Evolutionary conservation across 2,329 filamentous ascomycete species (phyloP).

Genomic region (Sporothrix pallida): DNA sequence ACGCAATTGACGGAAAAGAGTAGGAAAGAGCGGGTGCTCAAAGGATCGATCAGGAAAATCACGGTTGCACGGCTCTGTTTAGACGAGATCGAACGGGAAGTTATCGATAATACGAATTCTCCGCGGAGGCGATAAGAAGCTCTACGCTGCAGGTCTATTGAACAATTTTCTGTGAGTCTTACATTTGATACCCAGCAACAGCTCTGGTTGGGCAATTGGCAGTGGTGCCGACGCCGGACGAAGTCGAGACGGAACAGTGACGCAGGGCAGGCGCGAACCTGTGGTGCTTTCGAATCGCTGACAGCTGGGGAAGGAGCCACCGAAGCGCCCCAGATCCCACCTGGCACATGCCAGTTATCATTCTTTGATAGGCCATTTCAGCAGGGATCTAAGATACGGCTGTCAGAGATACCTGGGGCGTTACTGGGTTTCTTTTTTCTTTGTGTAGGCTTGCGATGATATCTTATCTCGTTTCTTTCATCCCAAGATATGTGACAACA

Average conservation of each 20-base stretch:
- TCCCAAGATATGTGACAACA: constrained; percentile 7
- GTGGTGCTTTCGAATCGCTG: background rate
- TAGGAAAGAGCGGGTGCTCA: constrained; percentile 8
- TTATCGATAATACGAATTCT: constrained; percentile 3
- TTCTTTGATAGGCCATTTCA: constrained; percentile 15
- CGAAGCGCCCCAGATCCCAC: background rate
- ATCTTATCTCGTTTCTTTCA: constrained; percentile 1
- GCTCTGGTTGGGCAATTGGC: constrained; percentile 18
- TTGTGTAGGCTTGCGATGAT: constrained; percentile 14
- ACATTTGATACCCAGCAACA: background rate
- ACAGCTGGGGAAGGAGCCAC: constrained; percentile 16
- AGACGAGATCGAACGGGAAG: constrained; percentile 8
- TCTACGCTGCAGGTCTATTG: background rate
- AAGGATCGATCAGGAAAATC: constrained; percentile 12
- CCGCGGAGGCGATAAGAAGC: background rate
- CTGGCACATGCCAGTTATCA: constrained; percentile 28
- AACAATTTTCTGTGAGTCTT: background rate
- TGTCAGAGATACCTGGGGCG: constrained; percentile 3
- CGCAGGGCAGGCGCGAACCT: constrained; percentile 14
- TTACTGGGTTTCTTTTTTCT: background rate
- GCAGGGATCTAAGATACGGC: constrained; percentile 11
- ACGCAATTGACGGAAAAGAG: constrained; percentile 13
- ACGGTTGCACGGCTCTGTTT: background rate
- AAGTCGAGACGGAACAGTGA: background rate
- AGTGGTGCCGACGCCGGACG: constrained; percentile 8